Evolutionary conservation across 495 filamentous ascomycete genomes (phyloP), one percentile per base, ranked within the genome.

Genomic region (Podospora anserina): DNA sequence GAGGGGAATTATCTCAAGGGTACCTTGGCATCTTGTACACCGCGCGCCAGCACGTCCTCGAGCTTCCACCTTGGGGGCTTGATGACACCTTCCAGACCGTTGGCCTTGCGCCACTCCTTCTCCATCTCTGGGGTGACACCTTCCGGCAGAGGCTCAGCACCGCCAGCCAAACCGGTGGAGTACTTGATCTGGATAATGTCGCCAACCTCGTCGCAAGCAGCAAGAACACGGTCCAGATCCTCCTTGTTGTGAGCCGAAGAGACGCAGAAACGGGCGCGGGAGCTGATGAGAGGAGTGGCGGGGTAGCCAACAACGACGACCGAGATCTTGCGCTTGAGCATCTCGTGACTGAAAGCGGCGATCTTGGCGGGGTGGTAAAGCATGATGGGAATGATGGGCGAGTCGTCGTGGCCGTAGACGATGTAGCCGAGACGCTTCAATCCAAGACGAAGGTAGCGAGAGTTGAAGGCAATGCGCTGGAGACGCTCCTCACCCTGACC

Each of bases 311-410:
- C 95, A 53, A 99, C 90, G 59, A 99, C 95, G 59, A 98, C 93
- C n/a, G 94, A 94, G 69, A 99, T 98, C 80, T 97, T 97, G 70
- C 95, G 92, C 74, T 89, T 90, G 39, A 98, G 86, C 95, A 99
- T 98, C 79, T 98, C 94, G 77, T 96, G 95, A 44, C 92, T 96
- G 80, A 99, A 99, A 39, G 95, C 95, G 7, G 95, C 91, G 82
- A 99, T 96, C 80, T 99, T 99, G 66, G 90, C 95, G 11, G 95
- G 96, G 81, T 97, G 92, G 83, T 97, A 99, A 39, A 99, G 87
- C 66, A 97, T 82, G 73, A 98, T 69, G 62, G 95, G 95, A 70
- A 99, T 92, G 78, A 99, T 98, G 65, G 95, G 95, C 18, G 93
- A 97, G 80, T 99, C 95, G 79, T 99, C 95, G 77, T 97, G 92